phyloP scores from a whole-genome alignment of 768 basidiomycete genomes.

The Boletus subparvulus region DNA sequence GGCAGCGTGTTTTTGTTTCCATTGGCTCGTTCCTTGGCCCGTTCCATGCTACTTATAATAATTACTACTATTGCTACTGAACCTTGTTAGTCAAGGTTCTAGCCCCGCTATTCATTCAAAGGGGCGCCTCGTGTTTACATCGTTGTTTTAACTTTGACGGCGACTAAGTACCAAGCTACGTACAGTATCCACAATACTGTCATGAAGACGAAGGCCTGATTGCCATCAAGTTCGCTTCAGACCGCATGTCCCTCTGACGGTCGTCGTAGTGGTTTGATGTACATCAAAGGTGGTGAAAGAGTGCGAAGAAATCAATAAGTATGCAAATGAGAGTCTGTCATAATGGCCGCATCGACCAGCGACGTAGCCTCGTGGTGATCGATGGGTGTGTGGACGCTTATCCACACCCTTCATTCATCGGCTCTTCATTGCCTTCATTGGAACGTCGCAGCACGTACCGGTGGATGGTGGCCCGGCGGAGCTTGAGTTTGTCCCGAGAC shows the following conservation, averaged over 20 bases:
- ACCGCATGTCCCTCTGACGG: background rate
- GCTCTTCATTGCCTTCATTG: conserved; percentile 24
- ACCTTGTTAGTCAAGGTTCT: conserved; percentile 26
- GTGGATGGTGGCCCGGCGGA: conserved; percentile 23
- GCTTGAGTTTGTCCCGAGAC: conserved; percentile 22
- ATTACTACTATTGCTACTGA: conserved; percentile 14
- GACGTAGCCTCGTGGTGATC: conserved; percentile 12
- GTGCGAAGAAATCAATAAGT: conserved; percentile 21
- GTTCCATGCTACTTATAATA: conserved; percentile 11
- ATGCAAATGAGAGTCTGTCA: conserved; percentile 17
- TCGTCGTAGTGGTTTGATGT: conserved; percentile 11
- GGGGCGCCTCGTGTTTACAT: conserved; percentile 31
- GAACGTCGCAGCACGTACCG: conserved; percentile 32
- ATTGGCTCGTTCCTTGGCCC: conserved; percentile 8
- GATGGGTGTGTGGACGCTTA: background rate
- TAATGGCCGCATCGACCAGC: conserved; percentile 24
- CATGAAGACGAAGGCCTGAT: conserved; percentile 10
- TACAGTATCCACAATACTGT: conserved; percentile 17
- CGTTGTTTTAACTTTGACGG: conserved; percentile 22
- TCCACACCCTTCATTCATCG: conserved; percentile 17
- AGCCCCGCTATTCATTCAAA: conserved; percentile 15
- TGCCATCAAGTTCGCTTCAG: conserved; percentile 10
- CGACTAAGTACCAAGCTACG: conserved; percentile 18
- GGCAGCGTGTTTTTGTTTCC: conserved; percentile 20
- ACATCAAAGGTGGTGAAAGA: conserved; percentile 5